phyloP scores from a whole-genome alignment of 140 eudicot species.

The Senecio squalidus region DNA sequence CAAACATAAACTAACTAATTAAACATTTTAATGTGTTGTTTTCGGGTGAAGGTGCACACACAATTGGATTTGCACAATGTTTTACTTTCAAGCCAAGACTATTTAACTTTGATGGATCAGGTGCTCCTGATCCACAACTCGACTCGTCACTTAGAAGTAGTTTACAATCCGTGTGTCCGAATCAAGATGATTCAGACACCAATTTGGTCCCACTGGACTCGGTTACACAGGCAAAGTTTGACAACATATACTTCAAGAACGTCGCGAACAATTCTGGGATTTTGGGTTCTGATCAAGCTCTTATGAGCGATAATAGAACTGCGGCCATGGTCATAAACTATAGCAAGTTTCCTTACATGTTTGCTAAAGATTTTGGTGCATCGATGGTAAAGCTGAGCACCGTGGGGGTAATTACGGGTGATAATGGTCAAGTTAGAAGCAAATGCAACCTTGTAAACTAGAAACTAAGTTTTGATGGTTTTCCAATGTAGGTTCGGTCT shows the following conservation, averaged over 20 bases:
- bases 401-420: slow-evolving; percentile 64
- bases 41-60: slow-evolving; percentile 63
- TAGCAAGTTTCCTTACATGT: slow-evolving; percentile 48
- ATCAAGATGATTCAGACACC: slow-evolving; percentile 53
- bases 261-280: slow-evolving; percentile 60
- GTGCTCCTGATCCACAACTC: slow-evolving; percentile 62
- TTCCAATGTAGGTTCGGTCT: slow-evolving; percentile 6
- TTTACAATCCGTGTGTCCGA: slow-evolving; percentile 57
- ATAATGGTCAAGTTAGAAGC: slow-evolving; percentile 62
- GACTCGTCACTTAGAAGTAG: slow-evolving; percentile 48
- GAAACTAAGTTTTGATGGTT: not conserved
- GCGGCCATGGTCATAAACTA: slow-evolving; percentile 44
- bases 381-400: slow-evolving; percentile 65
- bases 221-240: slow-evolving; percentile 48
- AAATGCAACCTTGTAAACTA: slow-evolving; percentile 60
- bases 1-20: not conserved
- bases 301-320: slow-evolving; percentile 51
- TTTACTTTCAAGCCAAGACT: slow-evolving; percentile 59
- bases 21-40: slow-evolving; percentile 3
- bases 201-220: slow-evolving; percentile 57
- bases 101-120: slow-evolving; percentile 56
- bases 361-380: slow-evolving; percentile 49
- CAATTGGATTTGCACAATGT: slow-evolving; percentile 82
- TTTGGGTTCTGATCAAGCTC: slow-evolving; percentile 72
- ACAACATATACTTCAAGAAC: slow-evolving; percentile 51